Evolutionary conservation across 805 yeast genomes (phyloP), one percentile per base, ranked within the genome.

Genomic region (Clavispora phyllophila): DNA sequence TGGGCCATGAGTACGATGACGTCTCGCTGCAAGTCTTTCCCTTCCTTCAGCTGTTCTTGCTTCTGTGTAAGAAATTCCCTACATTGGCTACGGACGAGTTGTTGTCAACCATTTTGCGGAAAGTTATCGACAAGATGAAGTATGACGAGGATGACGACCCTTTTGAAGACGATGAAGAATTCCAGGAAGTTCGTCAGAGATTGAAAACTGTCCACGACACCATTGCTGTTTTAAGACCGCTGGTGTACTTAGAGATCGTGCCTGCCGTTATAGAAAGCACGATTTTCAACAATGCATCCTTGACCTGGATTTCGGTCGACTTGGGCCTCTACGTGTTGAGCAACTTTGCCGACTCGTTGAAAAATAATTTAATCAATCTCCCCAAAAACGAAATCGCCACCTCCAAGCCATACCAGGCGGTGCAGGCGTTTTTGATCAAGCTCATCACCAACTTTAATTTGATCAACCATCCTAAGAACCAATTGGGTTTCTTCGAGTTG

Each of bases 1-100:
- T 93, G 58, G 75, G 79, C 24, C 84, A 88, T 60, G 95, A 84
- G 49, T 89, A 83, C 57, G 98, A 93, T 61, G 97, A 93, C 51
- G 83, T 91, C 12, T 79, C 95, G 1, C 72, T 76, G 29, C 95
- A 87, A 60, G 84, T 88, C 6, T 84, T 91, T 56, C 84, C 93
- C 8, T 85, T 88, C 54, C 68, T 93, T 36, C 78, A 86, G 29
- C 85, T 81, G 40, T 89, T 82, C 58, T 68, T 93, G 47, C 65
- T 86, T 9, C 74, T 83, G 35, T 66, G 89, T 50, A 87, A 80
- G 65, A 87, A 79, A 57, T 68, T 66, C 45, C 62, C 68, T 10
- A 54, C 51, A 8, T 55, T 67, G 36, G 51, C 55, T 36, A 55
- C 65, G 9, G 41, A 54, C 62, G 81, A 81, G 40, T 66, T 89